Evolutionary conservation across 192 early-diverging fungal genomes (phyloP).

Genomic region (Thamnidium elegans): DNA sequence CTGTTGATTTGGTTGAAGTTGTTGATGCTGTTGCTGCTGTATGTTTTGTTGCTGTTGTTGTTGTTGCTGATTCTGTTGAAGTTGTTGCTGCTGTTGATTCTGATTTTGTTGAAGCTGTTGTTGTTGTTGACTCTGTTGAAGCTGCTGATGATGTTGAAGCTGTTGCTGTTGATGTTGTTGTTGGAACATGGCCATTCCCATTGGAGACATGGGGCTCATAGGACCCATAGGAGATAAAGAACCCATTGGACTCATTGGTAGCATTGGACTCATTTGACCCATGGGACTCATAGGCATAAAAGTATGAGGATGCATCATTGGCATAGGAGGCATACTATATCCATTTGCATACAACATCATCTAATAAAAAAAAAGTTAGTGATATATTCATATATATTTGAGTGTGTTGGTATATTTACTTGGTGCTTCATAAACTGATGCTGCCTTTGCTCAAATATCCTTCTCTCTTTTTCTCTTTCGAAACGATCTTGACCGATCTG

Average conservation of each 20-base stretch:
- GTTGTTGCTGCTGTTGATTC: not conserved
- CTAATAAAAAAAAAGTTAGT: not conserved
- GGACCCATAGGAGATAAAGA: conserved; percentile 1
- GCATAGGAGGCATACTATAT: conserved; percentile 9
- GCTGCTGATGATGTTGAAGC: not conserved
- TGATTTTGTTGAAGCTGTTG: conserved; percentile 1
- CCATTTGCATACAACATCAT: conserved; percentile 33
- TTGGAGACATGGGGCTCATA: not conserved
- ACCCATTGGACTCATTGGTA: conserved; percentile 8
- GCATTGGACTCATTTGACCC: conserved; percentile 14
- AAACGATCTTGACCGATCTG: conserved; percentile 25
- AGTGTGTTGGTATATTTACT: conserved; percentile 10
- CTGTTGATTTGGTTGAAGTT: not conserved
- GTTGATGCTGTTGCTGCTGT: not conserved
- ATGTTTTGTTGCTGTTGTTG: not conserved
- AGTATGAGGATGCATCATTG: conserved; percentile 8
- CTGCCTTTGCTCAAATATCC: conserved; percentile 36
- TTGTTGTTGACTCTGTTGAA: not conserved
- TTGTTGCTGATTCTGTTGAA: conserved; percentile 2
- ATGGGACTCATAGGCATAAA: conserved; percentile 11
- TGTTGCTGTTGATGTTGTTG: conserved; percentile 2
- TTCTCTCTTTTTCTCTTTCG: conserved; percentile 38
- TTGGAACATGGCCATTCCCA: not conserved
- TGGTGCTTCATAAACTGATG: conserved; percentile 36
- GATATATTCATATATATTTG: too few species aligned